Conservation (phyloP, 176 grass and related monocot species). For the Tuctoria greenei region DNA sequence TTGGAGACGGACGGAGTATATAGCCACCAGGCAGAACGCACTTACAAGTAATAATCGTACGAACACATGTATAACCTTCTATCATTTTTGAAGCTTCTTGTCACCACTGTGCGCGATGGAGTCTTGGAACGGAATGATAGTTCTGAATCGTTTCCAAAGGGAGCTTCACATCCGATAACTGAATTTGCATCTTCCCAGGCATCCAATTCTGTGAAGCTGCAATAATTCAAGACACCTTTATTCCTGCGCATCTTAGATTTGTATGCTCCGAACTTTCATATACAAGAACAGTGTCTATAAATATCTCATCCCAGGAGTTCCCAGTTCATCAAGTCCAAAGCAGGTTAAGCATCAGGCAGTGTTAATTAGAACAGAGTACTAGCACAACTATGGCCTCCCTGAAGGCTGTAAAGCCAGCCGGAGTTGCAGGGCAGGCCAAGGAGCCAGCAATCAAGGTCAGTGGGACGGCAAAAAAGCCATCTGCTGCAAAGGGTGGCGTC, state of each 20-base stretch:
- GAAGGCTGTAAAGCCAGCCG: slow-evolving; percentile 58
- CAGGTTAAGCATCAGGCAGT: slow-evolving; percentile 36
- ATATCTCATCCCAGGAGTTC: slow-evolving; percentile 33
- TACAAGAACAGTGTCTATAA: slow-evolving; percentile 54
- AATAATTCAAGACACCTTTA: slow-evolving; percentile 83
- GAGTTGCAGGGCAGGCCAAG: slow-evolving; percentile 47
- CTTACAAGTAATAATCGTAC: neutral
- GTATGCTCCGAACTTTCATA: slow-evolving; percentile 17
- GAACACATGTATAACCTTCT: neutral
- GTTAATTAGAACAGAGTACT: neutral
- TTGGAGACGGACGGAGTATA: too few relatives aligned
- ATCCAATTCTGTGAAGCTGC: slow-evolving; percentile 55
- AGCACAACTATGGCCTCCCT: slow-evolving; percentile 60
- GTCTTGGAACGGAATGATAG: slow-evolving; percentile 25
- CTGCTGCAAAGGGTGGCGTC: slow-evolving; percentile 48
- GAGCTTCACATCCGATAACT: slow-evolving; percentile 43
- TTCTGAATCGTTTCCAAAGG: slow-evolving; percentile 9
- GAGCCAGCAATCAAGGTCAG: slow-evolving; percentile 38
- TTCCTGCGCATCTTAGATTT: slow-evolving; percentile 49
- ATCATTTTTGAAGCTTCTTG: neutral
- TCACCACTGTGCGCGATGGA: neutral
- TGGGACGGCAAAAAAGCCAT: slow-evolving; percentile 41
- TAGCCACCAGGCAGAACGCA: neutral
- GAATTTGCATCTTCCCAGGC: slow-evolving; percentile 29
- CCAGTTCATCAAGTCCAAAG: slow-evolving; percentile 34